Evolutionary conservation across 1,139 yeast genomes (phyloP), one percentile per base, ranked within the genome.

Genomic region (Hyphopichia fennica): DNA sequence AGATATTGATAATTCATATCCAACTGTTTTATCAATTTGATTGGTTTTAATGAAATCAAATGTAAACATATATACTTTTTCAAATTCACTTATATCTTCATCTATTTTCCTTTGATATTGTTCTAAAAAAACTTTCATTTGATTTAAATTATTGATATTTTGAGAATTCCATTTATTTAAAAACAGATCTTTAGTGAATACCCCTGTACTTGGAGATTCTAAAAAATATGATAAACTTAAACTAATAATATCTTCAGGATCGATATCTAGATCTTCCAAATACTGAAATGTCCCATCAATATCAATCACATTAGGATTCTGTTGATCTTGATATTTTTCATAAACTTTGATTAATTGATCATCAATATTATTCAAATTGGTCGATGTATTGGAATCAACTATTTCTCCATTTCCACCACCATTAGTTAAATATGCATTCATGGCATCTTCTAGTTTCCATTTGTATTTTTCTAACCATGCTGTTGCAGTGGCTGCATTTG

Each of bases 261-360:
- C 82, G 36, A 85, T 71, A 0, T 77, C 80, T 40, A 91, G 63
- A 53, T 85, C 96, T 9, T 69, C 73, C 34, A 89, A 67, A 52
- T 84, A 87, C 35, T 58, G 53, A 17, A 91, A 63, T 0, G 96
- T 84, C 0, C 96, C 97, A 45, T 88, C 93, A 22, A 86, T 74
- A 29, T 83, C 93, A 28, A 72, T 73, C 41, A 78, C 49, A 8
- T 51, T 52, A 2, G 49, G 47, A 18, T 60, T 53, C 2, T 46
- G 43, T 1, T 61, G 46, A 44, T 74, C 75, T 35, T 55, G 52
- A 45, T 68, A 69, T 41, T 56, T 50, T 23, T 66, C 58, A 45
- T 55, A 73, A n/a, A 65, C 33, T 5, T 44, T 38, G 28, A 49
- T 47, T 35, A 72, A 51, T 20, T 53, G 48, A 4, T 56, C 45